Evolutionary conservation across 1,284 basidiomycete species (phyloP), one percentile per base, ranked within the genome.

Genomic region (Afroboletus lepidellus): DNA sequence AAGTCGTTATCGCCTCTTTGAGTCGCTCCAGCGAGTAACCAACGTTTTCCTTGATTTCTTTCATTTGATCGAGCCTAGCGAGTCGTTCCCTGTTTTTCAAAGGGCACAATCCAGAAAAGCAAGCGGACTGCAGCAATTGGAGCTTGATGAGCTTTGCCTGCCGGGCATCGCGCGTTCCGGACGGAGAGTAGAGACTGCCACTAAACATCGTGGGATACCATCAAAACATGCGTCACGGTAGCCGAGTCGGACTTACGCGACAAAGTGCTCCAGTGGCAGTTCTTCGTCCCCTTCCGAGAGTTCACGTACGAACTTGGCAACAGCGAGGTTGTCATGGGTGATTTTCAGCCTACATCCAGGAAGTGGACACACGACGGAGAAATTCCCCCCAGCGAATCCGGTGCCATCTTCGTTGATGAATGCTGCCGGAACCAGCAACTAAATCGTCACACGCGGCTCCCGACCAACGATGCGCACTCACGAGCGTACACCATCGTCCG

Each of bases 231-330:
- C 23, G 18, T 18, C 8, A 41, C 11, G 8, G 48, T 24, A 38
- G 41, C 20, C 21, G 46, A 41, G 55, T 50, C 48, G 12, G 20
- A 57, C 57, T 51, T 48, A 65, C 55, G 66, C 57, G 46, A 68
- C 50, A 34, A 57, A 57, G 11, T 50, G 50, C 21, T 57, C 54
- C 37, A 42, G 50, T 39, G 42, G n/a, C n/a, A n/a, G n/a, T n/a
- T n/a, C 38, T 16, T 55, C 57, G 20, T 56, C 57, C 23, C 42
- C 52, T 18, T 61, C 58, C 8, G 57, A 58, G 5, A 75, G 34
- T 57, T 75, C 68, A 13, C 56, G 55, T 3, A 64, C 61, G 15
- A 76, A 70, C 41, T 71, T 74, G 33, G 62, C 60, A 5, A 73
- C 55, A 1, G 62, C 74, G 3, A 74, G 64, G 9, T 51, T 65